Evolutionary conservation across 73 alveolate species (phyloP), one percentile per base, ranked within the genome.

Genomic region (Paramecium caudatum): DNA sequence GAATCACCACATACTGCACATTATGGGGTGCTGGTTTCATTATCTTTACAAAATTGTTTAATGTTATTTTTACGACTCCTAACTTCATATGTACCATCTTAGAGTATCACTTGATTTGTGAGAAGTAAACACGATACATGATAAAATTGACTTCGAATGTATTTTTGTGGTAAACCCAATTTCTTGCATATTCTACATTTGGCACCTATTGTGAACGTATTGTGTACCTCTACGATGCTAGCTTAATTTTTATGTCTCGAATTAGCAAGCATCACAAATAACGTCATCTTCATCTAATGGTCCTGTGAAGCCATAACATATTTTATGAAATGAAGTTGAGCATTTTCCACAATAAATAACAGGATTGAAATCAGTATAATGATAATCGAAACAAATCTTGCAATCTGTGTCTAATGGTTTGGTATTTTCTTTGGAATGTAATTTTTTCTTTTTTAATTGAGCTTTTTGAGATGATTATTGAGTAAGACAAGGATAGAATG

Each of bases 331-430:
- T 36, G 88, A 41, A 21, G 62, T 74, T 37, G 43, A 74, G 4
- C 88, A 74, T 37, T 30, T 74, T 23, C 88, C 88, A 41, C 88
- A 74, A 74, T 74, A 74, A 41, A 45, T 43, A 37, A 74, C 88
- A 13, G 88, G 88, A 74, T 74, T 74, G 43, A 41, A 21, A 74
- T 74, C 88, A 1, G 69, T 37, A 2, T 27, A 21, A 74, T 74
- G 62, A 41, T 45, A 37, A 74, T 74, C 88, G 43, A 74, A 74
- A 41, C 88, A 74, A 39, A 74, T 74, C 32, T 41, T 74, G 69
- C 88, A 74, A 74, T 74, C 88, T 9, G 88, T 74, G 1, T 74
- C 88, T 21, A 74, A 25, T 2, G 88, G 88, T 41, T 74, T 74
- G 6, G 45, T 74, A 37, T 41, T 74, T 74, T 74, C 68, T 74